A percentile compares a stretch with the other conserved stretches of the same genome.
phyloP scores from a whole-genome alignment of 495 filamentous ascomycete species.

The Astrothelium subdiscretum region DNA sequence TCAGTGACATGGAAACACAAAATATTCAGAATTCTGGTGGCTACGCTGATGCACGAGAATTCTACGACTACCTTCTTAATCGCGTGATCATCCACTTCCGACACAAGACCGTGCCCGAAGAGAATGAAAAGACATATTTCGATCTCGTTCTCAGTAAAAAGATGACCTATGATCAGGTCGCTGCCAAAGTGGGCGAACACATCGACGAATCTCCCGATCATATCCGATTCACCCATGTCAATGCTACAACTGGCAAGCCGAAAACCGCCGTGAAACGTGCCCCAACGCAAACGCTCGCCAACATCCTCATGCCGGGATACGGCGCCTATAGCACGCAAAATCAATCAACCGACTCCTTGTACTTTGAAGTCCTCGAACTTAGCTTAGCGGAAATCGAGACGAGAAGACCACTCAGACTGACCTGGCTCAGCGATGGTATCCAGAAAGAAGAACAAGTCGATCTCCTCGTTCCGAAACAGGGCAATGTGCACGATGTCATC shows the following conservation, averaged over 20 bases:
- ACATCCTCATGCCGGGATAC: conserved; percentile 51
- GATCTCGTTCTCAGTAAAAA: conserved; percentile 67
- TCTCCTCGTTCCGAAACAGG: conserved; percentile 72
- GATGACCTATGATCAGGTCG: conserved; percentile 80
- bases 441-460: conserved; percentile 77
- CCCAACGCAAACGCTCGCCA: conserved; percentile 50
- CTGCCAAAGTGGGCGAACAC: conserved; percentile 74
- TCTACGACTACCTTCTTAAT: conserved; percentile 86
- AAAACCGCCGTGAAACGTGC: conserved; percentile 65
- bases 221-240: conserved; percentile 77
- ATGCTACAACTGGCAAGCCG: conserved; percentile 57
- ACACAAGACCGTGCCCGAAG: conserved; percentile 6
- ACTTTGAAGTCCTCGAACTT: conserved; percentile 87
- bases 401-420: conserved; percentile 72
- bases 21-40: conserved; percentile 31
- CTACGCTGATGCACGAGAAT: conserved; percentile 60
- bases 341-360: conserved; percentile 65
- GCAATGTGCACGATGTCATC: conserved; percentile 64
- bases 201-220: conserved; percentile 54
- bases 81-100: conserved; percentile 59
- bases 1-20: conserved; percentile 47
- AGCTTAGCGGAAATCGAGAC: conserved; percentile 86
- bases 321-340: conserved; percentile 42
- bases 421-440: conserved; percentile 79
- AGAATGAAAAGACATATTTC: conserved; percentile 46